These are phyloP conservation scores for Amniculicola lignicola DNA, from an alignment of 495 filamentous ascomycete species.

Conservation along the genomic window DNA sequence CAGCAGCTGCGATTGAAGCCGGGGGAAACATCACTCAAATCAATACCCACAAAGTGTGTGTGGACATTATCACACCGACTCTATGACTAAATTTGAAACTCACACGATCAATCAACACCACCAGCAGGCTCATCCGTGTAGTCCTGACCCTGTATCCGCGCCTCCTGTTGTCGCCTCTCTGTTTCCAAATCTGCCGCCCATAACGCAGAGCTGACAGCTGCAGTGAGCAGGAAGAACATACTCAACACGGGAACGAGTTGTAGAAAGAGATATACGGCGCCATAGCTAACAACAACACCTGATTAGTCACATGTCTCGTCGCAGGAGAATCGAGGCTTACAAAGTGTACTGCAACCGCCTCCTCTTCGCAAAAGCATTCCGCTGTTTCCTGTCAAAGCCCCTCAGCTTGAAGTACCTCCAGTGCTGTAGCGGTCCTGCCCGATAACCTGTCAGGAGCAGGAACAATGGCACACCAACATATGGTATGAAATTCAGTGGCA, in stretches of 20 bases:
- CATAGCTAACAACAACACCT: constrained; percentile 48
- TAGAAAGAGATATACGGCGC: constrained; percentile 57
- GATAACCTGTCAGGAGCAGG: constrained; percentile 59
- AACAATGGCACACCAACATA: constrained; percentile 63
- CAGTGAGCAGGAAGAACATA: constrained; percentile 67
- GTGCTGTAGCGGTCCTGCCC: constrained; percentile 64
- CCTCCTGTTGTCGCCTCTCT: constrained; percentile 22
- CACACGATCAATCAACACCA: no score
- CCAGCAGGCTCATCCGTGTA: constrained; percentile 25
- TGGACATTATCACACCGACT: no score
- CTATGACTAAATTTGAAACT: no score
- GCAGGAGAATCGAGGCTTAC: constrained; percentile 34
- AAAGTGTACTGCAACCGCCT: constrained; percentile 61
- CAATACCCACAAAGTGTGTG: no score
- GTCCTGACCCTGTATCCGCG: background rate
- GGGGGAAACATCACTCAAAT: no score
- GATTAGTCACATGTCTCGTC: background rate
- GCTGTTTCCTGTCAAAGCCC: constrained; percentile 56
- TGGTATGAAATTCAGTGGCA: constrained; percentile 65
- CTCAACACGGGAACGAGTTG: constrained; percentile 62
- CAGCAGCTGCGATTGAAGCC: no score
- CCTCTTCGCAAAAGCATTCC: constrained; percentile 52
- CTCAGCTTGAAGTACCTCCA: constrained; percentile 64
- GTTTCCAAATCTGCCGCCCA: constrained; percentile 61
- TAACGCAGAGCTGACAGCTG: constrained; percentile 59